These are phyloP conservation scores for Cryomyces minteri DNA, from an alignment of 495 filamentous ascomycete genomes.

Conservation along the genomic window DNA sequence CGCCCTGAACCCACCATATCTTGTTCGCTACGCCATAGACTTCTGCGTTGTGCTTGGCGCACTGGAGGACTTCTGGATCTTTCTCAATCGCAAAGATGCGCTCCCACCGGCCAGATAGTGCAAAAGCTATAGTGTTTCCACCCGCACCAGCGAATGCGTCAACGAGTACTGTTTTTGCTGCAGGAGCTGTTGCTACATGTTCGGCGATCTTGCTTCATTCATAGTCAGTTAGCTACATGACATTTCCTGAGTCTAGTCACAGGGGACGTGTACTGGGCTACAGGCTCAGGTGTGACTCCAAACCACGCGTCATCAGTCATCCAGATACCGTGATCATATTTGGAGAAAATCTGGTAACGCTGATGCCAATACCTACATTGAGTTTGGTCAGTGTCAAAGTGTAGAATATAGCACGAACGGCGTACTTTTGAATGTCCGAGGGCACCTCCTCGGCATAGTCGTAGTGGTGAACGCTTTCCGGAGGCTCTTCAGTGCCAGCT, in stretches of 20 bases:
- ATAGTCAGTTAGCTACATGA: neutral
- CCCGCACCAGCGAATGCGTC: conserved; percentile 86
- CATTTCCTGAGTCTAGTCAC: neutral
- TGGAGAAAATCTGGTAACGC: conserved; percentile 64
- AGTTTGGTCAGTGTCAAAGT: neutral
- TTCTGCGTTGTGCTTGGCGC: conserved; percentile 81
- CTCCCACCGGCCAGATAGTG: conserved; percentile 53
- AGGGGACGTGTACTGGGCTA: conserved; percentile 44
- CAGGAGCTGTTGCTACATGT: conserved; percentile 40
- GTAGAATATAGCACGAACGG: neutral
- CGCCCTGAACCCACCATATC: conserved; percentile 71
- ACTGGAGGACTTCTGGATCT: conserved; percentile 54
- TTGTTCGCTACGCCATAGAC: conserved; percentile 66
- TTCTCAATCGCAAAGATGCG: conserved; percentile 79
- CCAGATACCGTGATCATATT: conserved; percentile 72
- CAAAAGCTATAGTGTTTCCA: conserved; percentile 91
- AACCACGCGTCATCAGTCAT: conserved; percentile 91
- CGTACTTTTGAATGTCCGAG: conserved; percentile 7
- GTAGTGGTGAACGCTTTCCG: conserved; percentile 11
- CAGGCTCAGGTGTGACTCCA: conserved; percentile 81
- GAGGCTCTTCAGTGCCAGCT: conserved; percentile 1
- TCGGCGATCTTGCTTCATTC: conserved; percentile 41
- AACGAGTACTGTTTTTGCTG: conserved; percentile 40
- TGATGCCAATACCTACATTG: conserved; percentile 66
- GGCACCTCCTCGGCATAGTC: conserved; percentile 7